Evolutionary conservation across 768 basidiomycete genomes (phyloP), one percentile per base, ranked within the genome.

Genomic region (Butyriboletus loyo): DNA sequence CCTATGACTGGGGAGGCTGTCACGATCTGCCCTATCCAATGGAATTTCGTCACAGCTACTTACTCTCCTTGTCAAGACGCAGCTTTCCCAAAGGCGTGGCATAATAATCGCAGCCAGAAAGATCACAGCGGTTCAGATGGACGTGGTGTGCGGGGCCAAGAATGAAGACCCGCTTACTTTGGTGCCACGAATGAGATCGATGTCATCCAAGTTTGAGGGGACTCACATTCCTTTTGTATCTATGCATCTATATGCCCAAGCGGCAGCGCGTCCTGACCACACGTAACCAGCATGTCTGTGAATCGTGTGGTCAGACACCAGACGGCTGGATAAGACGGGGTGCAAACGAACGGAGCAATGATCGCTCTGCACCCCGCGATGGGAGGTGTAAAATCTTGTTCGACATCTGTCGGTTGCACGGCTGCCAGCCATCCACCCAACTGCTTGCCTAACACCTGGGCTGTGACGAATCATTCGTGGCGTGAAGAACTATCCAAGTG

Each of bases 121-220:
- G 72, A 2, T 95, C 94, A 64, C 96, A 97, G 17, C 88, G 87
- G 48, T 86, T 76, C 21, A 98, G 75, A 69, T 94, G 89, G 62
- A 88, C 78, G 59, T 97, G 91, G 69, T 99, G 97, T 1, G 97
- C 96, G 3, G 97, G 97, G 0, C 97, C 97, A 15, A 99, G 83
- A 54, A 99, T 81, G 67, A 98, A 95, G 45, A 99, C 87, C 14
- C 92, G 84, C 65, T 89, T 90, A 45, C 97, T 98, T 66, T 4
- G 53, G 22, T 24, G 45, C 41, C 45, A 19, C 28, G 24, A 28
- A 52, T 63, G 36, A 44, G 58, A 53, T 30, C 30, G 54, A 36
- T 22, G 28, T 28, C 15, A 27, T 28, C 19, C 42, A 46, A 38
- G 38, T 49, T 22, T n/a, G 45, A 56, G 22, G 21, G 15, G 24